phyloP scores from a whole-genome alignment of 768 basidiomycete genomes.

The Brasilioporus rufonigricans region DNA sequence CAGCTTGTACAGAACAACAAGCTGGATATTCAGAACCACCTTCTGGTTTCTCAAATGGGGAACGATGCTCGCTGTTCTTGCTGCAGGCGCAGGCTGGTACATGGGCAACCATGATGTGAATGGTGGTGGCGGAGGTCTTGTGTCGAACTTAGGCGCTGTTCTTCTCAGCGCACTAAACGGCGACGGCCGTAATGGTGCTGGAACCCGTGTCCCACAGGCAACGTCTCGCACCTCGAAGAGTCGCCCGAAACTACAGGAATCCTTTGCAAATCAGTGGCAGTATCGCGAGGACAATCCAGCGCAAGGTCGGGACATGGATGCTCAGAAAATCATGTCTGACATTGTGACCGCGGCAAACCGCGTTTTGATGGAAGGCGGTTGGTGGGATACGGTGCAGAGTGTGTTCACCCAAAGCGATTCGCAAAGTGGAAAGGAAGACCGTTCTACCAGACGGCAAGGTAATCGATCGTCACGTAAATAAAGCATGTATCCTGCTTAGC shows the following conservation, averaged over 20 bases:
- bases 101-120: slow-evolving; percentile 42
- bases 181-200: slow-evolving; percentile 30
- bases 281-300: slow-evolving; percentile 30
- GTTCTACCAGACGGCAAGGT: slow-evolving; percentile 7
- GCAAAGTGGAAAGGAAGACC: slow-evolving; percentile 4
- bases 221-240: slow-evolving; percentile 14
- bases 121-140: slow-evolving; percentile 34
- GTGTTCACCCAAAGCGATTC: slow-evolving; percentile 20
- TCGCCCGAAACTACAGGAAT: slow-evolving; percentile 60
- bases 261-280: slow-evolving; percentile 64
- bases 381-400: slow-evolving; percentile 38
- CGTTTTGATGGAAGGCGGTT: slow-evolving; percentile 33
- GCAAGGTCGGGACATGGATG: slow-evolving; percentile 33
- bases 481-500: not conserved
- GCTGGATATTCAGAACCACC: slow-evolving; percentile 64
- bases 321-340: slow-evolving; percentile 46
- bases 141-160: slow-evolving; percentile 39
- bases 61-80: slow-evolving; percentile 49
- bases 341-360: slow-evolving; percentile 38
- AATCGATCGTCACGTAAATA: slow-evolving; percentile 18
- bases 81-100: slow-evolving; percentile 56
- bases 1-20: slow-evolving; percentile 75
- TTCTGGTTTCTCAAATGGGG: slow-evolving; percentile 82
- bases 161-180: slow-evolving; percentile 45
- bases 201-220: slow-evolving; percentile 14